Evolutionary conservation across 163 green algal genomes (phyloP).

Genomic region (Prototheca stagnorum): DNA sequence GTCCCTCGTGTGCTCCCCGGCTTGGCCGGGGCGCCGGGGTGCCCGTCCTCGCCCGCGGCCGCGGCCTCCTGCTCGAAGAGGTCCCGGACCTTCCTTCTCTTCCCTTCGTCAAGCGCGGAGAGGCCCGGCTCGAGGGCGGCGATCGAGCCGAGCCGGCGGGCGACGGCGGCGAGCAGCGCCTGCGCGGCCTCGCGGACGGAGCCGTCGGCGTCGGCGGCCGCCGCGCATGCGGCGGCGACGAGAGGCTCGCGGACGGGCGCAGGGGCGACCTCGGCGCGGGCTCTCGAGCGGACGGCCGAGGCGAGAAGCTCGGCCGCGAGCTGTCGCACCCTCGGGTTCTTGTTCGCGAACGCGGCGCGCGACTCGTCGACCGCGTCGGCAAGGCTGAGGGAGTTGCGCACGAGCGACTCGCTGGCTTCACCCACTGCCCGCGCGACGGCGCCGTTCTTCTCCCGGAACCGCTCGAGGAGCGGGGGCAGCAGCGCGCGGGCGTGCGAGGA

Average conservation of each 20-base stretch:
- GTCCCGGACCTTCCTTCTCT: constrained; percentile 67
- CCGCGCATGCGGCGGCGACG: constrained; percentile 44
- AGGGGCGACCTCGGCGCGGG: constrained; percentile 17
- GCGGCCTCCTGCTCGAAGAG: too few relatives aligned
- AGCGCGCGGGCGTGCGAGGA: constrained; percentile 19
- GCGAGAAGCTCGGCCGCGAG: too few relatives aligned
- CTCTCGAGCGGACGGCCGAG: too few relatives aligned
- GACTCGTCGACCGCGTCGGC: constrained; percentile 61
- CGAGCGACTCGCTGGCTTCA: constrained; percentile 14
- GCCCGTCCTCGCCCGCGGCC: too few relatives aligned
- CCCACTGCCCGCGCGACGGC: constrained; percentile 15
- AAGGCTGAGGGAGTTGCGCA: constrained; percentile 49
- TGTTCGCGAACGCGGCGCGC: constrained; percentile 35
- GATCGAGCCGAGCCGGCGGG: constrained; percentile 31
- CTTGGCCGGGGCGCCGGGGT: too few relatives aligned
- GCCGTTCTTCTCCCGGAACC: constrained; percentile 89
- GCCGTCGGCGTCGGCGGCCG: constrained; percentile 48
- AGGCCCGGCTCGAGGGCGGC: constrained; percentile 22
- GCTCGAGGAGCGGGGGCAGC: constrained; percentile 55
- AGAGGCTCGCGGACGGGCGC: constrained; percentile 31
- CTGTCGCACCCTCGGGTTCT: too few relatives aligned
- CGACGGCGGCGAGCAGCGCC: constrained; percentile 52
- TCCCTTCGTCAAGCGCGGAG: constrained; percentile 59
- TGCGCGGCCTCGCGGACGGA: constrained; percentile 55
- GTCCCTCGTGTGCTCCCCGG: too few relatives aligned